Evolutionary conservation across 768 basidiomycete genomes (phyloP), one percentile per base, ranked within the genome.

Genomic region (Leccinum rimulosum): DNA sequence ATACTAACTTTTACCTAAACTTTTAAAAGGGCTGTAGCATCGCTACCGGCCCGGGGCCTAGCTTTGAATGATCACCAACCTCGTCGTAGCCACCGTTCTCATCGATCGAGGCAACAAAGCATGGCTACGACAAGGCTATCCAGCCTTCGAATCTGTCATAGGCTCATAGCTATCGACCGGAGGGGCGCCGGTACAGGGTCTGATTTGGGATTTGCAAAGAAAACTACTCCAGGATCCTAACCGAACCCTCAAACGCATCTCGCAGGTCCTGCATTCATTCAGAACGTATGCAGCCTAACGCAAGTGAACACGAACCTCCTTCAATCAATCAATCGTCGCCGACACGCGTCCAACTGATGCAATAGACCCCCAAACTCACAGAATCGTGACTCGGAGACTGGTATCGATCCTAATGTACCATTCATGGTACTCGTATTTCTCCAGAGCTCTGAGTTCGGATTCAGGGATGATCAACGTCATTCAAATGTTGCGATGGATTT

Each of bases 211-310:
- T 73, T 98, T 17, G 86, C 79, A 36, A 89, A 5, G 33, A 33
- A 33, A 84, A 67, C 75, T 95, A 71, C 95, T 98, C 77, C 74
- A 77, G 3, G 31, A 45, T 72, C 94, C 95, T 25, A 86, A 86
- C 69, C 77, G 35, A 97, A 95, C 91, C 93, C 9, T 86, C 79
- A 83, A 67, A 89, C 88, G 63, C 85, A 93, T 73, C 80, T 97
- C 59, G 81, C 88, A 9, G 95, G 97, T 75, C 87, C 89, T 27
- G 64, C 82, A 2, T 97, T 98, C 73, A 79, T 92, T 28, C 84
- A 87, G 66, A 89, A 84, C 76, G 85, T 84, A 67, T 5, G 38
- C 6, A 4, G 17, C 14, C 38, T n/a, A 12, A 54, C 40, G 3
- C 11, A 19, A 31, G 43, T 27, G 61, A 27, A 15, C 33, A 1